Evolutionary conservation across 2,329 filamentous ascomycete genomes (phyloP).

Genomic region (Cylindrodendrum hubeiense): DNA sequence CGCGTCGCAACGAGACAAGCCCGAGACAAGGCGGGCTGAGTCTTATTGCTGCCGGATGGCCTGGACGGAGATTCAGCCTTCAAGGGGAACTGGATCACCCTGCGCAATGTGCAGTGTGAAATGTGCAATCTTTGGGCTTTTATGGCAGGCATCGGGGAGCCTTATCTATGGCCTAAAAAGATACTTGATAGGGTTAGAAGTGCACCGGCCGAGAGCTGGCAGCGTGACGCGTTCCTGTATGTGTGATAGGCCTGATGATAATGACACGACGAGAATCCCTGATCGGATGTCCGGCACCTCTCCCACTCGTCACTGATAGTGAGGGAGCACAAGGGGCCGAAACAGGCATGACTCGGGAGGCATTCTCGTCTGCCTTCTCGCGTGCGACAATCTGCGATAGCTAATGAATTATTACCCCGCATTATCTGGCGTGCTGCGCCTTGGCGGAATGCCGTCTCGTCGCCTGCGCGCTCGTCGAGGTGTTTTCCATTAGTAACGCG

Average conservation of each 20-base stretch:
- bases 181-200: conserved; percentile 8
- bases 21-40: not conserved
- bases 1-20: not conserved
- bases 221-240: conserved; percentile 6
- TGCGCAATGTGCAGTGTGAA: too few species aligned
- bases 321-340: not conserved
- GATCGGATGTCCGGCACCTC: conserved; percentile 15
- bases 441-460: not conserved
- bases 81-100: not conserved
- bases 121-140: not conserved
- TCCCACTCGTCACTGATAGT: not conserved
- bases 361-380: not conserved
- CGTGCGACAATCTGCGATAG: not conserved
- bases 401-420: conserved; percentile 9
- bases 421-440: not conserved
- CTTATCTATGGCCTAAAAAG: conserved; percentile 22
- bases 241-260: not conserved
- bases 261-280: not conserved
- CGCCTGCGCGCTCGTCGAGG: not conserved
- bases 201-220: not conserved
- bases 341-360: not conserved
- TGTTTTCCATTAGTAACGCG: not conserved
- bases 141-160: not conserved
- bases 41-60: not conserved
- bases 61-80: not conserved